phyloP scores from a whole-genome alignment of 225 moss, liverwort and hornwort species.

The Ulota crispa region DNA sequence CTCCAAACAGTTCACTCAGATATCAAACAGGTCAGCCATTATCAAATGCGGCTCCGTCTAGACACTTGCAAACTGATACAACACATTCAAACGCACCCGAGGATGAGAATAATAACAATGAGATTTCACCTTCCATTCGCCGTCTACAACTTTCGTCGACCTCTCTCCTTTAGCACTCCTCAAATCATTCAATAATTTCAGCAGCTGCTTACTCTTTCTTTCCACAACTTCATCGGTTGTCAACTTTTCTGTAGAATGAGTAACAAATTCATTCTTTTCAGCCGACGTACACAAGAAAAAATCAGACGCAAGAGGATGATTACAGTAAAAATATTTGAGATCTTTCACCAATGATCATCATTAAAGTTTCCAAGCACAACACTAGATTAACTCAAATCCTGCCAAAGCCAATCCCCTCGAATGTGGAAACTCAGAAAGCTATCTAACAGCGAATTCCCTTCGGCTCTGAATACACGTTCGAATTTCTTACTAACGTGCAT shows the following conservation, averaged over 20 bases:
- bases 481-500: background rate
- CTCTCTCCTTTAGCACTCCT: conserved; percentile 63
- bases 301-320: conserved; percentile 1
- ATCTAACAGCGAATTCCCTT: background rate
- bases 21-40: background rate
- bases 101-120: background rate
- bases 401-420: background rate
- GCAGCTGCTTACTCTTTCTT: conserved; percentile 39
- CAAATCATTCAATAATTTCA: conserved; percentile 48
- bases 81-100: background rate
- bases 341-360: background rate
- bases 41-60: background rate
- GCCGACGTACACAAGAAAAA: background rate
- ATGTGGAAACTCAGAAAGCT: background rate
- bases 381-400: conserved; percentile 8
- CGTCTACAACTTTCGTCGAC: conserved; percentile 46
- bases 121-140: conserved; percentile 62
- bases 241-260: conserved; percentile 28
- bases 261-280: background rate
- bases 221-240: conserved; percentile 54
- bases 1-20: background rate
- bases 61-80: background rate
- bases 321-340: background rate
- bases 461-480: background rate
- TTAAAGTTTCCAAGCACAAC: background rate